phyloP scores from a whole-genome alignment of 345 rosid genomes.

The Orychophragmus violaceus region DNA sequence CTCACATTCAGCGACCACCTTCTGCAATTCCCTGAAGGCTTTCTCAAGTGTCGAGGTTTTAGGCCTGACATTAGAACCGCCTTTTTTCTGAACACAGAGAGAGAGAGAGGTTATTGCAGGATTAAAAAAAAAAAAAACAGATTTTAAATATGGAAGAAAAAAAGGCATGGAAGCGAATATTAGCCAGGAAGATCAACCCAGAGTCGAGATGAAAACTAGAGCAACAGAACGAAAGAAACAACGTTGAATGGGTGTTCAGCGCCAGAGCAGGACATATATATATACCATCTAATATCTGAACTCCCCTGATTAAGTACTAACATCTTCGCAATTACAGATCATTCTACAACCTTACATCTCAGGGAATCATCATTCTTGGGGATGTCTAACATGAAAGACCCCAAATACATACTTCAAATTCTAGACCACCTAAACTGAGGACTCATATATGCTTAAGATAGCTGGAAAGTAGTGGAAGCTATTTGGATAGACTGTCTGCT shows the following conservation, averaged over 20 bases:
- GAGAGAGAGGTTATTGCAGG: conserved; percentile 47
- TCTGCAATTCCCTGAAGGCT: conserved; percentile 87
- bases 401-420: not conserved
- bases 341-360: not conserved
- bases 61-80: conserved; percentile 52
- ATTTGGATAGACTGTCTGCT: conserved; percentile 39
- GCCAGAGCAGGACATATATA: not conserved
- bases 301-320: not conserved
- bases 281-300: not conserved
- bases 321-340: conserved; percentile 1
- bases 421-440: not conserved
- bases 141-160: not conserved
- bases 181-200: conserved; percentile 6
- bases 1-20: conserved; percentile 89
- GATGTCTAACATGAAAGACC: conserved; percentile 9
- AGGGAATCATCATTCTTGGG: not conserved
- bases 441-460: not conserved
- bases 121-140: not conserved
- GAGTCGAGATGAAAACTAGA: conserved; percentile 19
- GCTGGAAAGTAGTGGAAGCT: conserved; percentile 39
- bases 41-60: conserved; percentile 70
- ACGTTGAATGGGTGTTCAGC: conserved; percentile 1
- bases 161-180: not conserved
- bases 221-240: not conserved
- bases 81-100: conserved; percentile 37